Base-by-base conservation (phyloP, 1,284 basidiomycete genomes). In the Entoloma clypeatum region DNA sequence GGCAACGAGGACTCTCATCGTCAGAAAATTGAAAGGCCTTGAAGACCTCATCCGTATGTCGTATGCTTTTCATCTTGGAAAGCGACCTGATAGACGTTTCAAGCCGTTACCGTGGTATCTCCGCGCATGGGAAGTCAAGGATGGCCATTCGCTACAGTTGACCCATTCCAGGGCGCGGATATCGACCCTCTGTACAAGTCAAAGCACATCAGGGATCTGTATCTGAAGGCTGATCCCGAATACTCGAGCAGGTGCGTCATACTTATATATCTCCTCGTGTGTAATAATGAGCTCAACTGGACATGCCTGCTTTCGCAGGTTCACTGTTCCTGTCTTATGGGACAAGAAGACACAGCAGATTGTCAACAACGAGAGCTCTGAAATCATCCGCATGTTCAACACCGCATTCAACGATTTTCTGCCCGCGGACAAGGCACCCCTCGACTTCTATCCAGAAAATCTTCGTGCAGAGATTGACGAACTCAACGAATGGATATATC, bases 301-400 rank as follows among this genome's bases (percentile, higher is more conserved):
- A 19, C n/a, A 34, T 23, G 9, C 18, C 39, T 26, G 11, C 19
- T 24, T 25, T 8, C 26, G 5, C 41, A 81, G 84, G 37, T 92
- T 89, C 69, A 91, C 92, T 3, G 91, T 94, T 2, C 94, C 95
- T n/a, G 69, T 94, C 35, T 69, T 98, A 1, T 99, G 92, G 91
- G 96, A 98, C 70, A 95, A 85, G 70, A 89, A 96, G 65, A 69
- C 64, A 27, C 66, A 85, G 43, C 92, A 88, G 25, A 89, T 99
- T 52, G 96, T 99, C 42, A 96, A 90, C 71, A 99, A 96, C 63
- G 93, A 97, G 61, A 89, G 84, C 50, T 83, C 86, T 1, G 92
- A 96, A 65, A 93, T 98, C 56, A 92, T 98, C 55, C 83, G 95
- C 40, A 88, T 93, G 32, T 77, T 97, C 65, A 96, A 96, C 64